Conservation (phyloP, 495 filamentous ascomycete species). For the Trichoderma erinaceum region DNA sequence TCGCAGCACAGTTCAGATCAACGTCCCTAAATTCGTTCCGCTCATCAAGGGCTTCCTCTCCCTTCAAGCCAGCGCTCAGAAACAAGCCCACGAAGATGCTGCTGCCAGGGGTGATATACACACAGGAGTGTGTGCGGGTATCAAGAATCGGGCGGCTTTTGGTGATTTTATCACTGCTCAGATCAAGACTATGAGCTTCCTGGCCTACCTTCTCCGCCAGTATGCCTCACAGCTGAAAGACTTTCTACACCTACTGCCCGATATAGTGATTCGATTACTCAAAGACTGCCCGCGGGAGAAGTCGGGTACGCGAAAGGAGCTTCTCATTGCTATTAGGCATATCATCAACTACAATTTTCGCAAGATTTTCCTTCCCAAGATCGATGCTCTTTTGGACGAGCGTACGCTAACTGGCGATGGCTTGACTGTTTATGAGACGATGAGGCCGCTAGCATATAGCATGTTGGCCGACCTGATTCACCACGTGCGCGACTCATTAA, state of each 20-base stretch:
- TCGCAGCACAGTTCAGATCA: constrained; percentile 64
- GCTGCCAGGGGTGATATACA: constrained; percentile 69
- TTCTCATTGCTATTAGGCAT: constrained; percentile 92
- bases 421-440: constrained; percentile 90
- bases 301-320: constrained; percentile 86
- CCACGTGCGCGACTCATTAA: constrained; percentile 82
- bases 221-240: constrained; percentile 84
- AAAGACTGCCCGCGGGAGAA: constrained; percentile 94
- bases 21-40: constrained; percentile 90
- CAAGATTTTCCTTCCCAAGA: constrained; percentile 89
- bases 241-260: constrained; percentile 80
- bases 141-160: constrained; percentile 90
- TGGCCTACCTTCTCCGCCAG: constrained; percentile 86
- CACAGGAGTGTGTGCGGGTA: constrained; percentile 87
- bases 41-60: constrained; percentile 85
- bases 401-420: constrained; percentile 91
- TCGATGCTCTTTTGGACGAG: constrained; percentile 92
- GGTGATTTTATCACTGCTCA: constrained; percentile 97
- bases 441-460: constrained; percentile 93
- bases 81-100: constrained; percentile 83
- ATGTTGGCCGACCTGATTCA: constrained; percentile 98
- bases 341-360: constrained; percentile 99
- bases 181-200: constrained; percentile 98
- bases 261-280: constrained; percentile 84
- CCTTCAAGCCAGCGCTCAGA: constrained; percentile 88